Evolutionary conservation across 345 rosid species (phyloP).

Genomic region (Turnera subulata): DNA sequence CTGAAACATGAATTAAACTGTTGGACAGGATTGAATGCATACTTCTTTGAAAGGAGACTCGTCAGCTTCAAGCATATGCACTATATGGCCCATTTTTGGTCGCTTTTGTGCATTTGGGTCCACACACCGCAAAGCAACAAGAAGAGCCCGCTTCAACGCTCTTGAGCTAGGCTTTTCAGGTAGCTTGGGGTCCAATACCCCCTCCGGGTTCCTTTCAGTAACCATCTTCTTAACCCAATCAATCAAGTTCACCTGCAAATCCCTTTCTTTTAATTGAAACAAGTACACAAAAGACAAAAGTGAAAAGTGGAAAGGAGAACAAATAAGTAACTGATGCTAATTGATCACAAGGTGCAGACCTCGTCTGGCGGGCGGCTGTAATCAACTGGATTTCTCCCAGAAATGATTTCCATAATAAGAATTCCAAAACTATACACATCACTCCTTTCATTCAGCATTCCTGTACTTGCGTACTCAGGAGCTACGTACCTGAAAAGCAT

Average conservation of each 20-base stretch:
- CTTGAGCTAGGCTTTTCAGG: conserved; percentile 69
- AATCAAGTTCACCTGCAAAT: conserved; percentile 73
- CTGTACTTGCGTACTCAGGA: conserved; percentile 94
- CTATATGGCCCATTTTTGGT: conserved; percentile 79
- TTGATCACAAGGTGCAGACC: conserved; percentile 30
- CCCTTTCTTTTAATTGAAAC: conserved; percentile 10
- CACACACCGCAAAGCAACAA: conserved; percentile 87
- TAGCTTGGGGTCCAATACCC: conserved; percentile 78
- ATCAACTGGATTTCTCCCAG: conserved; percentile 93
- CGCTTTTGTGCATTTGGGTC: conserved; percentile 75
- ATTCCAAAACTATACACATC: conserved; percentile 87
- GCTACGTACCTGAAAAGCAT: conserved; percentile 67
- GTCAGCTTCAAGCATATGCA: conserved; percentile 94
- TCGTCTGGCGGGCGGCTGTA: conserved; percentile 82
- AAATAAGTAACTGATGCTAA: no score
- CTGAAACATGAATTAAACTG: not conserved
- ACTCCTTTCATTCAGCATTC: conserved; percentile 47
- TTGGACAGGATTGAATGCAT: conserved; percentile 1
- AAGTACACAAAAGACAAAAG: conserved; percentile 3
- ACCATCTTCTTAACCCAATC: conserved; percentile 96
- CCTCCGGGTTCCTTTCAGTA: conserved; percentile 64
- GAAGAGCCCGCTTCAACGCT: conserved; percentile 70
- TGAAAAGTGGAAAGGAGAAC: conserved; percentile 2
- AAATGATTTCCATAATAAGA: conserved; percentile 77
- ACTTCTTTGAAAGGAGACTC: conserved; percentile 69